Conservation (phyloP, 306 rosid species). For the Cajanus cajan region DNA sequence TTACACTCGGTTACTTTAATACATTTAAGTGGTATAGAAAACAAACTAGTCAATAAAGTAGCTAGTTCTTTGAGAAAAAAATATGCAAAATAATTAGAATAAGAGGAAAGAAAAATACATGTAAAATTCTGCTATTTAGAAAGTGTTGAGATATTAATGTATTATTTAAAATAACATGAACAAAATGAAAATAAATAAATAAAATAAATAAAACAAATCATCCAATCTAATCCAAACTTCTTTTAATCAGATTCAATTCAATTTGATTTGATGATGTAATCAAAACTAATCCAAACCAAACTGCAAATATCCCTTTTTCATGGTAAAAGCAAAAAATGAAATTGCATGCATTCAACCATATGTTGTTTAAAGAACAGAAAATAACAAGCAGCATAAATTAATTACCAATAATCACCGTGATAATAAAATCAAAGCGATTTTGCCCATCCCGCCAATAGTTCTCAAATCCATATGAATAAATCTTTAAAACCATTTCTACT, state of each 20-base stretch:
- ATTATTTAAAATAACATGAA: not conserved
- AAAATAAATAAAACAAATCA: not conserved
- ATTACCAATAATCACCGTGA: slow-evolving; percentile 86
- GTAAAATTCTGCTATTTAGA: not conserved
- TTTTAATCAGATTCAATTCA: not conserved
- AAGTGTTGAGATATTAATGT: not conserved
- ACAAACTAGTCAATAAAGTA: not conserved
- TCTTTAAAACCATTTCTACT: slow-evolving; percentile 80
- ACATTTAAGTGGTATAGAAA: not conserved
- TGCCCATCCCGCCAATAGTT: slow-evolving; percentile 98
- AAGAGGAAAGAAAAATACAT: not conserved
- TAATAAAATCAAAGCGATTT: slow-evolving; percentile 83
- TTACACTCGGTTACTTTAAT: not conserved
- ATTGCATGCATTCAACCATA: slow-evolving; percentile 17
- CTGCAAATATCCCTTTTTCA: not conserved
- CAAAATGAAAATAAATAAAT: not conserved
- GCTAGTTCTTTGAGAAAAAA: not conserved
- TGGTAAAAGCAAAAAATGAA: slow-evolving; percentile 3
- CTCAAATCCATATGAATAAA: slow-evolving; percentile 79
- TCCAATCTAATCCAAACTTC: not conserved
- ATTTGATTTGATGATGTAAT: not conserved
- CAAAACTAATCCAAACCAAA: not conserved
- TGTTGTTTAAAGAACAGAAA: slow-evolving; percentile 5
- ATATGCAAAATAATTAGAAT: not conserved
- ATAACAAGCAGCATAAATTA: not conserved